Base-by-base conservation (phyloP, 1,139 yeast genomes). In the Saccharomyces pastorianus region DNA sequence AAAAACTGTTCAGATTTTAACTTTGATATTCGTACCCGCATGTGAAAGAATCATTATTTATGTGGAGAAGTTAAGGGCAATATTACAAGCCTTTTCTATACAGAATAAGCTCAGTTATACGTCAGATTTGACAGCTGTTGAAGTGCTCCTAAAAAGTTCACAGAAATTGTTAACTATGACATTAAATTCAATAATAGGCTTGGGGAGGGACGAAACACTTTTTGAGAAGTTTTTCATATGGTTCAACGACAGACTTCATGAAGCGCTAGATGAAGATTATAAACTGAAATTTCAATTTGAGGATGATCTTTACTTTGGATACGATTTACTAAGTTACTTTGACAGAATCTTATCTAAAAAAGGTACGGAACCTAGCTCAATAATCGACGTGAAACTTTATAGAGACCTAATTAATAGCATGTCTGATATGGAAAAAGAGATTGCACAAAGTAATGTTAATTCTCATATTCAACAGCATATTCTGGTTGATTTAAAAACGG, bases 11-110 rank as follows among this genome's bases (percentile, higher is more conserved):
- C 64, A 66, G 51, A 53, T 66, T 1, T 50, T 63, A n/a, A 57
- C 58, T 7, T 48, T 66, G 41, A 55, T 63, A 2, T 58, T 85
- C 20, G 73, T 85, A 1, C 82, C 87, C 0, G 78, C 79, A 0
- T 63, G 80, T 49, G 95, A 88, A 58, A 75, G 86, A 53, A 59
- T 84, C 25, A 66, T 85, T 0, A 67, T 83, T 0, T 64, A 81
- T n/a, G 61, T 82, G 1, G 76, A 77, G 41, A 74, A 77, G 27
- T 62, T 85, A 38, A 71, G 72, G 23, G 81, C 85, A 1, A 48
- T 52, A 20, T 32, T 57, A 17, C 54, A 56, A 38, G 50, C 59
- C 25, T 17, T 59, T 11, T 50, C 54, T 41, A 20, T 50, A 51
- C 25, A 42, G 47, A 20, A 55, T 52, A 20, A 49, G 44, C 8